phyloP scores from a whole-genome alignment of 116 monocot genomes.

The Phalaenopsis hybrid region DNA sequence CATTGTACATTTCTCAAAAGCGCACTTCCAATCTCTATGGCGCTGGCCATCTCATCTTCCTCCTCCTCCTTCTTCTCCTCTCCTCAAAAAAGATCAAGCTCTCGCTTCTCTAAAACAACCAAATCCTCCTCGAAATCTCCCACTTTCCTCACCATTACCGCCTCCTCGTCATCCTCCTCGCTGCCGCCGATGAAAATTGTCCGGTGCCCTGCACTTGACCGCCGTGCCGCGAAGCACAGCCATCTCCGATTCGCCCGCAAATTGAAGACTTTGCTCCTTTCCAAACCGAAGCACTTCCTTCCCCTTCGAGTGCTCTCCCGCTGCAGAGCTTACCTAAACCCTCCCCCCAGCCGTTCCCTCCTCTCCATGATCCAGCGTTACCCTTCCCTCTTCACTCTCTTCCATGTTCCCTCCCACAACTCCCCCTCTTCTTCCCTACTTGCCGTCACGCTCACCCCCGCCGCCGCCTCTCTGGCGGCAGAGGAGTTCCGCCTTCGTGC shows the following conservation, averaged over 20 bases:
- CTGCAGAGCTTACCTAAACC: conserved; percentile 57
- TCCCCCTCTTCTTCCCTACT: conserved; percentile 39
- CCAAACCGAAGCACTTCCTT: conserved; percentile 76
- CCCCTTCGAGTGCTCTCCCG: conserved; percentile 61
- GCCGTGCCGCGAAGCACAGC: conserved; percentile 44
- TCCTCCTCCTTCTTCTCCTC: neutral
- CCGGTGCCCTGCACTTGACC: conserved; percentile 57
- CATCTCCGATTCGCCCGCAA: conserved; percentile 70
- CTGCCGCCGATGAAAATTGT: conserved; percentile 25
- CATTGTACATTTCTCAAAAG: no score
- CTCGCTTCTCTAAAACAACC: neutral
- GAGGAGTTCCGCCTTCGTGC: conserved; percentile 16
- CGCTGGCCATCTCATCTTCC: conserved; percentile 1
- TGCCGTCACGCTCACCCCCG: conserved; percentile 30
- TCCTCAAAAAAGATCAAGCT: neutral
- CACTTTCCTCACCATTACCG: neutral
- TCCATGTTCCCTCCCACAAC: conserved; percentile 28
- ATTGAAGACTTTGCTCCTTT: conserved; percentile 70
- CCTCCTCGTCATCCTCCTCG: conserved; percentile 8
- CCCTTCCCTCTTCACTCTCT: conserved; percentile 58
- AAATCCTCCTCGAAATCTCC: neutral
- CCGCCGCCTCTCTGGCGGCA: conserved; percentile 32
- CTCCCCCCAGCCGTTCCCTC: conserved; percentile 37
- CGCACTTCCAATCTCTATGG: neutral
- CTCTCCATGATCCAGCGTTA: conserved; percentile 64